A percentile compares a stretch with the other conserved stretches of the same genome.
phyloP scores from a whole-genome alignment of 768 basidiomycete species.

The Phaeolepiota aurea region DNA sequence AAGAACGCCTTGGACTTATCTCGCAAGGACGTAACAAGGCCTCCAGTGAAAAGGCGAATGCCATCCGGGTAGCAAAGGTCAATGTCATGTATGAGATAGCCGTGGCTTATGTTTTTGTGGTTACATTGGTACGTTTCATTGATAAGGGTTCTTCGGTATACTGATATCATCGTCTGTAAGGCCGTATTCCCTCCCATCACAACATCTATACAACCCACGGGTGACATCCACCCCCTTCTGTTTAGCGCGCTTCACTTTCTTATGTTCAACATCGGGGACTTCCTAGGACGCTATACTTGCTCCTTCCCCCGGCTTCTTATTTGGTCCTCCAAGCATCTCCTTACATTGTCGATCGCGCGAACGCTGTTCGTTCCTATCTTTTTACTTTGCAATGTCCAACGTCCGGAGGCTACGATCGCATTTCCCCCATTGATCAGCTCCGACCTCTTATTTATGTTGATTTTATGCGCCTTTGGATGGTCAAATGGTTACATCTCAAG shows the following conservation, averaged over 20 bases:
- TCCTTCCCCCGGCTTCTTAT: conserved; percentile 56
- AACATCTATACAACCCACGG: conserved; percentile 61
- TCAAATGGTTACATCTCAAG: conserved; percentile 79
- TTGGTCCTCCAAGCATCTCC: conserved; percentile 59
- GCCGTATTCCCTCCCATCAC: conserved; percentile 86
- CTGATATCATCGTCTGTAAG: conserved; percentile 26
- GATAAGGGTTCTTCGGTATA: background rate
- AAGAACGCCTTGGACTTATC: conserved; percentile 29
- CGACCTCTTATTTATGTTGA: conserved; percentile 65
- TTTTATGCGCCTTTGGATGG: conserved; percentile 66
- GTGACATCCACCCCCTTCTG: conserved; percentile 67
- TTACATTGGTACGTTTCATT: conserved; percentile 60
- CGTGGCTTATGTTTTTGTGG: conserved; percentile 65
- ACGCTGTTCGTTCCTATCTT: conserved; percentile 82
- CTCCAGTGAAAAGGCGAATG: conserved; percentile 29
- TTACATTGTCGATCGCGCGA: conserved; percentile 57
- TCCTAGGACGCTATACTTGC: conserved; percentile 61
- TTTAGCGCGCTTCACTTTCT: conserved; percentile 77
- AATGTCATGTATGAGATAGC: conserved; percentile 69
- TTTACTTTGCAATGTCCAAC: conserved; percentile 81
- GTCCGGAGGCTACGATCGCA: conserved; percentile 21
- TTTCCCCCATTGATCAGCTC: conserved; percentile 58
- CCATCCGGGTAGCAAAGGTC: conserved; percentile 46
- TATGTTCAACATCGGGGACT: conserved; percentile 66
- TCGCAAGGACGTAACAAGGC: conserved; percentile 17